Evolutionary conservation across 2,329 filamentous ascomycete genomes (phyloP), one percentile per base, ranked within the genome.

Genomic region (Phyllosticta paracitricarpa): DNA sequence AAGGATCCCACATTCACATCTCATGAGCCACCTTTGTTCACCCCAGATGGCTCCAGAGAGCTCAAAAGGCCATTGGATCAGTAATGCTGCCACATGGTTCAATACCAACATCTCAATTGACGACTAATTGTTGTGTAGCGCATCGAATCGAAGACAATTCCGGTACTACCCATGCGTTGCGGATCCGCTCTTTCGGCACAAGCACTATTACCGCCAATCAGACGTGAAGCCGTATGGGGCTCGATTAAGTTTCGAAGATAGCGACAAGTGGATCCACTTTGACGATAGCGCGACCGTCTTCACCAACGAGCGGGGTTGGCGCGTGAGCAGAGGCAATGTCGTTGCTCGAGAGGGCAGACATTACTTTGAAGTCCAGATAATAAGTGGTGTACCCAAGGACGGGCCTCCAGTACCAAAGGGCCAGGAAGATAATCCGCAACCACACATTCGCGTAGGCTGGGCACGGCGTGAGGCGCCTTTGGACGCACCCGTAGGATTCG

Each of bases 351-450:
- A 97, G 74, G 94, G 94, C 0, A 84, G 89, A 33, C 91, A 90
- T 80, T 99, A 95, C 74, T 99, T 91, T 80, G 94, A 99, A 75
- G 91, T 93, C 74, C 92, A 89, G 69, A 85, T 99, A 59, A 87
- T 92, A 9, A 85, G 86, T 65, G 94, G 94, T 40, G 85, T 89
- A 52, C 78, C 83, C 2, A 74, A 75, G 57, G 69, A 74, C 54
- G 77, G 76, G 6, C 75, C 76, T 24, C 72, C 73, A 22, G 70
- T 71, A 25, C 70, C 70, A 26, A 63, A 69, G 2, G 70, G 69
- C 53, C 70, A 75, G 56, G 70, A 69, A 1, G 51, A 40, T 5
- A 58, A 80, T 78, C 69, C 89, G 82, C 74, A 81, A 72, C 71
- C 81, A 68, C 71, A 81, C 76, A 79, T 97, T 25, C 88, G 94